Base-by-base conservation (phyloP, 768 basidiomycete species). In the Kwoniella sp. region DNA sequence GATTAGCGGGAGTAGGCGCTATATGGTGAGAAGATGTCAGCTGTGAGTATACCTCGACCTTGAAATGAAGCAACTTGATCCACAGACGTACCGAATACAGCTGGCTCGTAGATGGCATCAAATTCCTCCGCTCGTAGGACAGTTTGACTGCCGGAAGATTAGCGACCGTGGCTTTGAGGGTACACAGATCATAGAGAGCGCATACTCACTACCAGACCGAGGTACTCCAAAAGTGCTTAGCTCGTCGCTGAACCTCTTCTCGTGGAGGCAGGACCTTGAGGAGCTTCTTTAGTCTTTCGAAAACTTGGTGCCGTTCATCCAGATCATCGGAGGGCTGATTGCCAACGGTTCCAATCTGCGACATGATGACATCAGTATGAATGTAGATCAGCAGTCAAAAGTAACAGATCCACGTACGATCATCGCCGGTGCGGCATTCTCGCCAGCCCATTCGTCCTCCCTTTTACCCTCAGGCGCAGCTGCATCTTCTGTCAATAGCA, bases 371-470 rank as follows among this genome's bases (percentile, higher is more conserved):
- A 46, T 17, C 17, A 27, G 2, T 7, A 2, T 56, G 12, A 27
- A 26, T 13, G 21, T 27, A 29, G 22, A 8, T 33, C 33, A 13
- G 10, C 3, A 19, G 40, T 9, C 17, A 19, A 10, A 19, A 10
- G 17, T 4, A 44, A 44, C 8, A 10, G 17, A 44, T 44, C 10
- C 40, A 66, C 69, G 54, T 30, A 70, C 74, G 40, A 76, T 74
- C 63, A 77, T 50, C 22, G 75, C 75, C 1, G 75, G 75, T 9
- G 75, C 69, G 49, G 75, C 75, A 51, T 77, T 77, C 44, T 68
- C 71, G n/a, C 75, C 71, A 1, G 65, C 75, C 75, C 75, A 77
- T 17, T 72, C 68, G 49, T 71, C 68, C 58, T 71, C 74, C 15
- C 65, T 55, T 50, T 69, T 73, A 13, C 72, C 74, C 44, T 71